These are phyloP conservation scores for Pichia cabralensis DNA, from an alignment of 805 yeast species.

Conservation along the genomic window DNA sequence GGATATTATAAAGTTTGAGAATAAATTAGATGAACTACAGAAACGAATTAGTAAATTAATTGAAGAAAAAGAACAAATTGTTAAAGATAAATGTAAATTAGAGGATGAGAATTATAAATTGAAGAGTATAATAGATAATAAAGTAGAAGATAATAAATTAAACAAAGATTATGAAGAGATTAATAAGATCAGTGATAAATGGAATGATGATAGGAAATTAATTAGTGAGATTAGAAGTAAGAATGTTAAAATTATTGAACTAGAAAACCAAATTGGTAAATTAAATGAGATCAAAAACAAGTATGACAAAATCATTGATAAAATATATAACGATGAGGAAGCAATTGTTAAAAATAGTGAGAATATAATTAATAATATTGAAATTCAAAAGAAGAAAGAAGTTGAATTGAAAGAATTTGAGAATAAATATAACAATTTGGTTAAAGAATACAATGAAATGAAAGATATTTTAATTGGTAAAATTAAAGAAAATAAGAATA, in stretches of 20 bases:
- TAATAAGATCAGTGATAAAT: conserved; percentile 11
- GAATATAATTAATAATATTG: not conserved
- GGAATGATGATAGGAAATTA: not conserved
- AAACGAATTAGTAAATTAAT: conserved; percentile 1
- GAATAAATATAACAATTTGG: conserved; percentile 13
- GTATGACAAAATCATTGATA: conserved; percentile 11
- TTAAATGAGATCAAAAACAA: conserved; percentile 11
- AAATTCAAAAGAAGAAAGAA: not conserved
- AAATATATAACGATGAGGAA: conserved; percentile 15
- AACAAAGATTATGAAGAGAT: conserved; percentile 7
- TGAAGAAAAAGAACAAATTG: conserved; percentile 1
- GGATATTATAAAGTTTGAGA: not conserved
- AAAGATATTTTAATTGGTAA: conserved; percentile 24
- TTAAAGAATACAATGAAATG: conserved; percentile 23
- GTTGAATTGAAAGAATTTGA: conserved; percentile 12
- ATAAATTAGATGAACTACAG: too few relatives aligned
- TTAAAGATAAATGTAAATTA: not conserved
- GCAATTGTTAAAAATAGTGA: not conserved
- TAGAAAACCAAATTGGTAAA: conserved; percentile 12
- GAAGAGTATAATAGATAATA: not conserved
- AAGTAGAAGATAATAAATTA: not conserved
- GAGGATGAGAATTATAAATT: conserved; percentile 3
- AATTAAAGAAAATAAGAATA: conserved; percentile 13
- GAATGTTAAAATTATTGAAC: conserved; percentile 9
- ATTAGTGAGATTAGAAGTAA: conserved; percentile 7